Evolutionary conservation across 2,329 filamentous ascomycete species (phyloP).

Genomic region (Metarhizium brunneum): DNA sequence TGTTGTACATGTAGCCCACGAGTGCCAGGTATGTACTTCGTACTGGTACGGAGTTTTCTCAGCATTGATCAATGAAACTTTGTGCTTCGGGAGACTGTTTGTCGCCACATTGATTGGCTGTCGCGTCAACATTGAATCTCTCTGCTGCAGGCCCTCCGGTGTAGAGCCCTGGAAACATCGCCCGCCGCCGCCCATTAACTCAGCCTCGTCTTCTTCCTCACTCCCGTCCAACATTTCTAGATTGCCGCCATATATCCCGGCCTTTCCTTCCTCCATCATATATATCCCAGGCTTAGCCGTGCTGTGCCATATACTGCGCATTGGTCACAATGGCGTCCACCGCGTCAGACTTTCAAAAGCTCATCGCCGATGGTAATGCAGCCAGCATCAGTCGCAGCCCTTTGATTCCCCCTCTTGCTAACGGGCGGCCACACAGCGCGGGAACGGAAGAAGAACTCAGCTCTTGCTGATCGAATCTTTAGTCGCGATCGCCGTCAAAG

Average conservation of each 20-base stretch:
- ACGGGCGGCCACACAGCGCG: constrained; percentile 34
- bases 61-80: background rate
- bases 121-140: background rate
- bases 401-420: background rate
- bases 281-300: background rate
- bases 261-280: background rate
- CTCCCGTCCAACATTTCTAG: background rate
- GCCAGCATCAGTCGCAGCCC: background rate
- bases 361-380: constrained; percentile 40
- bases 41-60: too few relatives aligned
- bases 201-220: background rate
- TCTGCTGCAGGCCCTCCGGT: background rate
- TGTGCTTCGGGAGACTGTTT: background rate
- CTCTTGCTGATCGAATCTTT: constrained; percentile 64
- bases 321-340: constrained; percentile 29
- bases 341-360: constrained; percentile 43
- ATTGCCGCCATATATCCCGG: background rate
- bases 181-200: background rate
- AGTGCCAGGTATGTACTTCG: too few relatives aligned
- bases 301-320: background rate
- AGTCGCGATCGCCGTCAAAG: constrained; percentile 50
- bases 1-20: too few relatives aligned
- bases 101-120: background rate
- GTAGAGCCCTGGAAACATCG: background rate
- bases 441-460: constrained; percentile 61